Conservation (phyloP, 371 early-diverging fungal genomes). For the Batkoa obscura region DNA sequence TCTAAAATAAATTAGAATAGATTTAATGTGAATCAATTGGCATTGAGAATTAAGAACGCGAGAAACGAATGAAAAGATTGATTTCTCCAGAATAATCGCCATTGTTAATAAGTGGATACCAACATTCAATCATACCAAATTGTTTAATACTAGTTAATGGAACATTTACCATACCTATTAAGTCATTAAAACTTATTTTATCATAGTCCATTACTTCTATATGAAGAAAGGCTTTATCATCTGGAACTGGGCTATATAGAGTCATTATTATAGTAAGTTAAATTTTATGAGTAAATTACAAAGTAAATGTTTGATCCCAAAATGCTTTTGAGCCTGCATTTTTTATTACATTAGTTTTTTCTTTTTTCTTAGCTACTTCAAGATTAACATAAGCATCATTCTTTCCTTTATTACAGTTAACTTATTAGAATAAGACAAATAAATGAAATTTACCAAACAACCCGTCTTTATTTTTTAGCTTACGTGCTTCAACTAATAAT, state of each 20-base stretch:
- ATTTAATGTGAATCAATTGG: no score
- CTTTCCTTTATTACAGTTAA: neutral
- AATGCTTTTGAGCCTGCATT: slow-evolving; percentile 3
- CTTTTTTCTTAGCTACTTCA: neutral
- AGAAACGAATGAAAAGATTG: neutral
- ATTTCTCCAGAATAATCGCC: neutral
- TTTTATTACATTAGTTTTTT: neutral
- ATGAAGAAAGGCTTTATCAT: neutral
- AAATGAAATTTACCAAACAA: neutral
- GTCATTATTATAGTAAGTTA: neutral
- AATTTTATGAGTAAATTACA: neutral
- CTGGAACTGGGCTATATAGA: neutral
- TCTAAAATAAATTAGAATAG: no score
- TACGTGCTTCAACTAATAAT: slow-evolving; percentile 2
- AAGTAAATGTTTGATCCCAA: neutral
- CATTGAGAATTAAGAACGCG: no score
- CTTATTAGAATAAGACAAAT: neutral
- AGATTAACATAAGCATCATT: neutral
- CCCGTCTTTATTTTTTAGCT: slow-evolving; percentile 3
- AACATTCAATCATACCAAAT: neutral
- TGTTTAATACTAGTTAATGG: neutral
- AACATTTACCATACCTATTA: neutral
- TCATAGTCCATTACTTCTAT: neutral
- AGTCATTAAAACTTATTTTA: neutral
- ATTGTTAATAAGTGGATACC: neutral